Base-by-base conservation (phyloP, 2,329 filamentous ascomycete species). In the Fusarium buharicum region DNA sequence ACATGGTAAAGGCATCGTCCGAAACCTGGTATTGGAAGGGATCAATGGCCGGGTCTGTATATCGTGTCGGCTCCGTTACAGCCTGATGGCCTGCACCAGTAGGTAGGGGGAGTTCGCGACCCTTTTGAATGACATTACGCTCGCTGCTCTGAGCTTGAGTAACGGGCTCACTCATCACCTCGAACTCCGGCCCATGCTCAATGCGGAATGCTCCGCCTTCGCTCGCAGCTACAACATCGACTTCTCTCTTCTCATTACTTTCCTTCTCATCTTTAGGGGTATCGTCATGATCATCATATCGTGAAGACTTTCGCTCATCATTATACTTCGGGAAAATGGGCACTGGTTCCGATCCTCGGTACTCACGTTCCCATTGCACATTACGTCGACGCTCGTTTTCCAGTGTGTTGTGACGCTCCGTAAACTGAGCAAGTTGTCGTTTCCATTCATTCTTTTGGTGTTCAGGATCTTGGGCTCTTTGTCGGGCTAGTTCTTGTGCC, bases 21-120 rank as follows among this genome's bases (percentile, higher is more conserved):
- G 78, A 64, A 58, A 87, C 82, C 72, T 84, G 84, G 68, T 78
- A 88, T 70, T 86, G 79, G 71, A 88, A 87, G 16, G 85, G 84
- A 72, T 88, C 82, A 68, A 84, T 72, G 45, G 72, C 68, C n/a
- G 71, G 66, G 67, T 56, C 65, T 20, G 57, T 56, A 48, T 71
- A 65, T 53, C 64, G 56, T 62, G 56, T 73, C 38, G 62, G 68
- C 53, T 47, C 49, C 48, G 58, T 69, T 47, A 66, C 51, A 59
- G 70, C 50, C 47, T 72, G 64, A 54, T 70, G 66, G 38, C 61
- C 70, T 68, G 64, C 64, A 59, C 73, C 68, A 64, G 67, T 68
- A 55, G 68, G 57, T 54, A 57, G 67, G 43, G 66, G 64, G 34
- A 65, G 57, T 40, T 70, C 61, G 50, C 72, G 69, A 41, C 59